Percentiles rank a stretch among this genome's conserved stretches.
These are phyloP conservation scores for Xanthoconium stramineum DNA, from an alignment of 768 basidiomycete species.

Conservation along the genomic window DNA sequence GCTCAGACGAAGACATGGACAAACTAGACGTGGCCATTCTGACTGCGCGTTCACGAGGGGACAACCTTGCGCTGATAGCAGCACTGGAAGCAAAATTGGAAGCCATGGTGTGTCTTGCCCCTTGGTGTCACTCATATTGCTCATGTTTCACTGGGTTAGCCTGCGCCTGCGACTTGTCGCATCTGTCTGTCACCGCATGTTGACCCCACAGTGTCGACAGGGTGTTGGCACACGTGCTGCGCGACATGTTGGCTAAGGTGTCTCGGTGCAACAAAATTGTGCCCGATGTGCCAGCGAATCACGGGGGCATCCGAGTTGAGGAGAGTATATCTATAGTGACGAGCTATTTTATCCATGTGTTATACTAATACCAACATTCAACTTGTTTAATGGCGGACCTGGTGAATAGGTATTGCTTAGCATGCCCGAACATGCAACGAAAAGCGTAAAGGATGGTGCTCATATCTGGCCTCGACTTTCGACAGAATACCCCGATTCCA, in stretches of 20 bases:
- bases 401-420: slow-evolving; percentile 2
- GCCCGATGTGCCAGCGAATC: slow-evolving; percentile 86
- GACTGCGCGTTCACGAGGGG: slow-evolving; percentile 46
- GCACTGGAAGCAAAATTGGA: slow-evolving; percentile 64
- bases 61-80: slow-evolving; percentile 44
- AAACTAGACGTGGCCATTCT: slow-evolving; percentile 48
- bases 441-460: slow-evolving; percentile 30
- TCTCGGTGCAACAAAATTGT: slow-evolving; percentile 75
- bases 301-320: slow-evolving; percentile 73
- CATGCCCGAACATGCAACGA: background rate
- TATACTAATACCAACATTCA: slow-evolving; percentile 2
- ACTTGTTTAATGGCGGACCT: slow-evolving; percentile 8
- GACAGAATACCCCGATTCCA: slow-evolving; percentile 45
- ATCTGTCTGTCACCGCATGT: slow-evolving; percentile 77
- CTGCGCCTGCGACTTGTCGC: slow-evolving; percentile 48
- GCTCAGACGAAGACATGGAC: slow-evolving; percentile 37
- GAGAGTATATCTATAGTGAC: slow-evolving; percentile 60
- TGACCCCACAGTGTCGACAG: slow-evolving; percentile 77
- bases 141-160: slow-evolving; percentile 12
- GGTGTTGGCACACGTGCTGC: slow-evolving; percentile 88
- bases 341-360: background rate
- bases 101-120: slow-evolving; percentile 46
- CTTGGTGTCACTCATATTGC: slow-evolving; percentile 29
- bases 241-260: slow-evolving; percentile 83
- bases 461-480: slow-evolving; percentile 91